Conservation (phyloP, 805 yeast genomes). For the Wickerhamiella kurtzmanii region DNA sequence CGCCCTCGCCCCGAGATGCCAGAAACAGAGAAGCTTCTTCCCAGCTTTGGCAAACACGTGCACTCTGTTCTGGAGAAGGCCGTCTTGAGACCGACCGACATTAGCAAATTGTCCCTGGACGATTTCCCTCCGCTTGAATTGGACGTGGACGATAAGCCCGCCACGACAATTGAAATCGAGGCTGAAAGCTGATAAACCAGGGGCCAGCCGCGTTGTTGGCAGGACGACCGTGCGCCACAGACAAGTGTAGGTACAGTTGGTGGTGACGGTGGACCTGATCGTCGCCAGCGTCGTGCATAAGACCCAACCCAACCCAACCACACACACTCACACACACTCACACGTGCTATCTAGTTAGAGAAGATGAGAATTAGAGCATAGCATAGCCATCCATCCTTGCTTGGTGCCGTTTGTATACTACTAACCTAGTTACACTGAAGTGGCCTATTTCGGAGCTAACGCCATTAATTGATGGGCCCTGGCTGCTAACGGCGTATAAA, state of each 20-base stretch:
- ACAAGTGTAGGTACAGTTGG: not conserved
- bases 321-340: too few relatives aligned
- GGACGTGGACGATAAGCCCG: not conserved
- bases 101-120: not conserved
- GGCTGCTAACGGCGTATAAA: too few relatives aligned
- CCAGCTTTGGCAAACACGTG: constrained; percentile 10
- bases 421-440: too few relatives aligned
- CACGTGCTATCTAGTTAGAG: too few relatives aligned
- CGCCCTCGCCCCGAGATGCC: constrained; percentile 20
- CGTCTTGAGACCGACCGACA: not conserved
- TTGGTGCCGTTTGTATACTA: too few relatives aligned
- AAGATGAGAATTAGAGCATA: too few relatives aligned
- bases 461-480: too few relatives aligned
- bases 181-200: not conserved
- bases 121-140: not conserved
- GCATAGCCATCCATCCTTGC: too few relatives aligned
- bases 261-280: too few relatives aligned
- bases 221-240: not conserved
- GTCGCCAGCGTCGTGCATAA: too few relatives aligned
- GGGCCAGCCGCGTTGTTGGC: not conserved
- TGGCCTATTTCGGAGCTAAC: too few relatives aligned
- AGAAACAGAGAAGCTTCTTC: constrained; percentile 23
- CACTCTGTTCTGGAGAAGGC: not conserved
- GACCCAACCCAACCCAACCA: too few relatives aligned
- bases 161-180: not conserved